Conservation (phyloP, 2,329 filamentous ascomycete species). For the Stemphylium vesicarium region DNA sequence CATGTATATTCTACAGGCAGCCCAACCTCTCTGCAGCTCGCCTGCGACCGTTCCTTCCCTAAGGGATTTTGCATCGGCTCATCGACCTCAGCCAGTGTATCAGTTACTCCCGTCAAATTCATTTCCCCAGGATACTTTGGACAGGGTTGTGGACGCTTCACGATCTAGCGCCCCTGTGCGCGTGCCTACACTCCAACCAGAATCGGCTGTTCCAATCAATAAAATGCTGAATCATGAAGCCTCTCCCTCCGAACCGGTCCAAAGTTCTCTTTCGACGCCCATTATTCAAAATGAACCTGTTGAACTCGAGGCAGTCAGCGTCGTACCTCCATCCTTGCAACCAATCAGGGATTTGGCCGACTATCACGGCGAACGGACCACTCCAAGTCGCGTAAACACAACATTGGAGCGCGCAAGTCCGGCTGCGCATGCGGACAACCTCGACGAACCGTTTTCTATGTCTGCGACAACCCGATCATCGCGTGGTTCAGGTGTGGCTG, state of each 20-base stretch:
- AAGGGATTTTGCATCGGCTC: neutral
- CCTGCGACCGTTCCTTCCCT: neutral
- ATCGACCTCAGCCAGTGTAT: neutral
- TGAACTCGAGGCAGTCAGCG: neutral
- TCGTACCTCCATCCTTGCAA: neutral
- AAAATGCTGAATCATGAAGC: neutral
- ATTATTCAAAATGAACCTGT: neutral
- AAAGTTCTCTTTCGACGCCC: neutral
- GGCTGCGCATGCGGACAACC: neutral
- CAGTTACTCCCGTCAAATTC: neutral
- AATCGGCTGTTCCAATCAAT: neutral
- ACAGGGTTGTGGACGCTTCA: neutral
- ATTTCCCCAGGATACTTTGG: neutral
- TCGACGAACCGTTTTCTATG: neutral
- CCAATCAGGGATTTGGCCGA: constrained; percentile 16
- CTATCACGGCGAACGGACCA: constrained; percentile 15
- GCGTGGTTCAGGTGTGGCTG: neutral
- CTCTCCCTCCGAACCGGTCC: neutral
- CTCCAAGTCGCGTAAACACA: constrained; percentile 8
- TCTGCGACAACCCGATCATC: neutral
- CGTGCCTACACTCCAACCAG: neutral
- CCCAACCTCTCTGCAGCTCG: no score
- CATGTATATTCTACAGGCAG: neutral
- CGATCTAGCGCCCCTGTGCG: neutral
- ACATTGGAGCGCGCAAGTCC: constrained; percentile 5